A percentile compares a stretch with the other conserved stretches of the same genome.
Conservation (phyloP, 1,284 basidiomycete species). For the Athelia psychrophila region DNA sequence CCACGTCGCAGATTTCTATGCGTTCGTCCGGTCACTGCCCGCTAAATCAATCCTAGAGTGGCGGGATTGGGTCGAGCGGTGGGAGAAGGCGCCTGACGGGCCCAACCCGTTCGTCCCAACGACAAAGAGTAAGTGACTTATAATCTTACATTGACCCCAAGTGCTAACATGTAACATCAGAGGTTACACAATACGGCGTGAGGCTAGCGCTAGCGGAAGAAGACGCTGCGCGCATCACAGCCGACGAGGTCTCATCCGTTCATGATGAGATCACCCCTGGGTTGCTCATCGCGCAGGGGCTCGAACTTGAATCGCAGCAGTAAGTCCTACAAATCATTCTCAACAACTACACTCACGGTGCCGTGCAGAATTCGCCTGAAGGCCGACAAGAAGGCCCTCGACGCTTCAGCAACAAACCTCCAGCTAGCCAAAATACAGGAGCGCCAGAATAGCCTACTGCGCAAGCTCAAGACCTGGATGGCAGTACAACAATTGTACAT, state of each 20-base stretch:
- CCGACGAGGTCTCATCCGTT: not conserved
- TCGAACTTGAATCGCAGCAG: constrained; percentile 9
- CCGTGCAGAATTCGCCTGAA: not conserved
- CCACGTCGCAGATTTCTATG: not conserved
- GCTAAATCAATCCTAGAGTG: constrained; percentile 3
- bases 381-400: not conserved
- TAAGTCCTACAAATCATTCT: not conserved
- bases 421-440: constrained; percentile 1
- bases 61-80: constrained; percentile 1
- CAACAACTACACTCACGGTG: no score
- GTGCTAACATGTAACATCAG: not conserved
- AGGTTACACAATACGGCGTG: constrained; percentile 5
- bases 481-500: not conserved
- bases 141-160: not conserved
- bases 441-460: not conserved
- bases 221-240: constrained; percentile 1
- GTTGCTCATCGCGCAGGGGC: constrained; percentile 2
- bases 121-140: not conserved
- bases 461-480: not conserved
- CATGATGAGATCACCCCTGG: constrained; percentile 6
- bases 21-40: not conserved
- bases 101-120: constrained; percentile 6
- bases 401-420: not conserved
- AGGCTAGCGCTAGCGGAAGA: constrained; percentile 4
- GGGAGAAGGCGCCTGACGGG: not conserved